These are phyloP conservation scores for Lactifluus rugatus DNA, from an alignment of 768 basidiomycete species.

Conservation along the genomic window DNA sequence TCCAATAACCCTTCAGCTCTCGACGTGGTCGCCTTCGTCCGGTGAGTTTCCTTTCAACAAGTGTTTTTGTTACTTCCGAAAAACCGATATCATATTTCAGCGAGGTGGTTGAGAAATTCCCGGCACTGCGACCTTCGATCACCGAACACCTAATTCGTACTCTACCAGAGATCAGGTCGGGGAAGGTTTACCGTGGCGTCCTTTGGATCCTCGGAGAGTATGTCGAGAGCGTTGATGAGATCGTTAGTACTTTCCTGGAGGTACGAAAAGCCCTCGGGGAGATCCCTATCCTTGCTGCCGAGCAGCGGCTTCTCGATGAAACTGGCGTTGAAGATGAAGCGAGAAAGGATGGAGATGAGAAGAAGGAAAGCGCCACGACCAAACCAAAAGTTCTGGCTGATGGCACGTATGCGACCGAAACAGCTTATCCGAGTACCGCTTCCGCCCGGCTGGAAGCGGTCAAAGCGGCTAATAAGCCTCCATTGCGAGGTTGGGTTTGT, in stretches of 20 bases:
- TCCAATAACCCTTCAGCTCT: constrained; percentile 91
- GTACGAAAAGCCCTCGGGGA: constrained; percentile 85
- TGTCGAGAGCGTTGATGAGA: constrained; percentile 54
- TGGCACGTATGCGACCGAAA: constrained; percentile 97
- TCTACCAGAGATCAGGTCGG: constrained; percentile 82
- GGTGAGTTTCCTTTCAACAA: constrained; percentile 26
- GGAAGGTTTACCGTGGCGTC: constrained; percentile 93
- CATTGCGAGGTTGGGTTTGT: constrained; percentile 54
- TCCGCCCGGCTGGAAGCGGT: constrained; percentile 66
- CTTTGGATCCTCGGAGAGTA: constrained; percentile 99
- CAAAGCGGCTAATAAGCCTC: constrained; percentile 83
- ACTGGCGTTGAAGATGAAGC: constrained; percentile 48
- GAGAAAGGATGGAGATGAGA: constrained; percentile 40
- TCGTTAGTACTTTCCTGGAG: constrained; percentile 64
- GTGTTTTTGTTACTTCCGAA: neutral
- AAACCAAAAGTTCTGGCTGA: constrained; percentile 83
- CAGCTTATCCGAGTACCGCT: constrained; percentile 63
- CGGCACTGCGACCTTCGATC: constrained; percentile 69
- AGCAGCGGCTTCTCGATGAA: constrained; percentile 75
- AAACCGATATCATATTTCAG: constrained; percentile 27
- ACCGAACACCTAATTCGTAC: constrained; percentile 77
- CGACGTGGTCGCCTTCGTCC: constrained; percentile 84
- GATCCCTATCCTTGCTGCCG: constrained; percentile 92
- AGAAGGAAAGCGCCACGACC: constrained; percentile 37
- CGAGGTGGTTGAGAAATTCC: constrained; percentile 98